Evolutionary conservation across 2,329 filamentous ascomycete species (phyloP).

Genomic region (Venturia oleaginea): DNA sequence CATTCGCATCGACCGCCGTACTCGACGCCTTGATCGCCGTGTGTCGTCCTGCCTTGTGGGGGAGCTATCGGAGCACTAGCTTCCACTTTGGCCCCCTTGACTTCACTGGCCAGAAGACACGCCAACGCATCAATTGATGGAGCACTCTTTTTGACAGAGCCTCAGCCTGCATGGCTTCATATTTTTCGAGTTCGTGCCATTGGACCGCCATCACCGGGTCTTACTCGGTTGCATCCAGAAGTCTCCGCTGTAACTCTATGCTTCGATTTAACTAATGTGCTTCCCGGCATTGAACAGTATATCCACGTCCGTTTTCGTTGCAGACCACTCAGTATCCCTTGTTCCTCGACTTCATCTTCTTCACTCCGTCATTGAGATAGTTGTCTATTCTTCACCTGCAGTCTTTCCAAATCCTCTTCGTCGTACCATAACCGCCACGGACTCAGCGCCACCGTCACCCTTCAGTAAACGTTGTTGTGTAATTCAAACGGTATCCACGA

Average conservation of each 20-base stretch:
- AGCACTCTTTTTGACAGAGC: conserved; percentile 33
- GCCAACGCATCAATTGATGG: conserved; percentile 75
- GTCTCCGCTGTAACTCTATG: conserved; percentile 5
- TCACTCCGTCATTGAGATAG: conserved; percentile 10
- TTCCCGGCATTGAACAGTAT: conserved; percentile 1
- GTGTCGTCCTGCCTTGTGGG: conserved; percentile 24
- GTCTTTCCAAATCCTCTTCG: conserved; percentile 1
- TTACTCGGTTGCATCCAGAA: conserved; percentile 19
- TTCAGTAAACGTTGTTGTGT: conserved; percentile 6
- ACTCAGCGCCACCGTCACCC: not conserved
- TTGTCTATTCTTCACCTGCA: conserved; percentile 7
- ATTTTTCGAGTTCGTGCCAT: conserved; percentile 13
- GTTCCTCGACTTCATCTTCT: conserved; percentile 9
- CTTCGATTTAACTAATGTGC: conserved; percentile 13
- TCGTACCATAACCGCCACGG: conserved; percentile 7
- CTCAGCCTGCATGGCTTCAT: conserved; percentile 41
- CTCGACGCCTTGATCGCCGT: conserved; percentile 19
- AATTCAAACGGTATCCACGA: conserved; percentile 9
- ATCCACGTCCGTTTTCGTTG: conserved; percentile 7
- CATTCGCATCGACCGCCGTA: conserved; percentile 3
- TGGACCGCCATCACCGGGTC: conserved; percentile 22
- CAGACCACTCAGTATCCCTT: conserved; percentile 13
- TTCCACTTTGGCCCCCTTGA: conserved; percentile 30
- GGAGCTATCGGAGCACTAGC: conserved; percentile 22
- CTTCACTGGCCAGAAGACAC: conserved; percentile 71